Base-by-base conservation (phyloP, 2,329 filamentous ascomycete species). In the Exophiala xenobiotica region DNA sequence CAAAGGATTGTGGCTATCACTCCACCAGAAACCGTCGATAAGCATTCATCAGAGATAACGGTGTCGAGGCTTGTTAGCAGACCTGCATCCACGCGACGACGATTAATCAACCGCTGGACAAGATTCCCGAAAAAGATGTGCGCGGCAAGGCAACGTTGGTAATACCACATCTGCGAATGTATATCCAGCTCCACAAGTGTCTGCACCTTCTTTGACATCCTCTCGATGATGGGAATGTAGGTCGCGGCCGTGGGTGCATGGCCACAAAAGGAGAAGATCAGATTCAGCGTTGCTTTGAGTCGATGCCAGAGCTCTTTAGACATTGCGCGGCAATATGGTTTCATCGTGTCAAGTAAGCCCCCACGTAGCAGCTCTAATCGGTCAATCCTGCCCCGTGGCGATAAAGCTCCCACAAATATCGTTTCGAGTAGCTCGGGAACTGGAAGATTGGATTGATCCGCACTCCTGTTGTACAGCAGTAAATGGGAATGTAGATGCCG, bases 41-140 rank as follows among this genome's bases (percentile, higher is more conserved):
- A 23, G 27, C 31, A 41, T 18, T 46, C 33, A 7, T 46, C 39
- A 9, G 27, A 23, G 14, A 51, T 31, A 3, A 55, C 3, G 7
- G 29, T 39, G 14, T 51, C 47, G 20, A 49, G 46, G 26, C 48
- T 51, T 11, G 11, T 11, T 11, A 48, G 44, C 16, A 51, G 19
- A 23, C 23, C 18, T 6, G n/a, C 7, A 16, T 23, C 12, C 8
- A 48, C 19, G 22, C 20, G 19, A 22, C 18, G 2, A 23, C 9
- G 31, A 29, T 33, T 35, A 4, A 40, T 22, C 40, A 49, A 16
- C 1, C 46, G 20, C 22, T 43, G 35, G 22, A 43, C 41, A 18
- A 52, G 7, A 19, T 52, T 20, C 4, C 4, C 38, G 16, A 52
- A 46, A 33, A 56, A 56, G 19, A 56, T 46, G 7, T 49, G 39